phyloP scores from a whole-genome alignment of 1,139 yeast species.

The Saccharomyces hybrid region DNA sequence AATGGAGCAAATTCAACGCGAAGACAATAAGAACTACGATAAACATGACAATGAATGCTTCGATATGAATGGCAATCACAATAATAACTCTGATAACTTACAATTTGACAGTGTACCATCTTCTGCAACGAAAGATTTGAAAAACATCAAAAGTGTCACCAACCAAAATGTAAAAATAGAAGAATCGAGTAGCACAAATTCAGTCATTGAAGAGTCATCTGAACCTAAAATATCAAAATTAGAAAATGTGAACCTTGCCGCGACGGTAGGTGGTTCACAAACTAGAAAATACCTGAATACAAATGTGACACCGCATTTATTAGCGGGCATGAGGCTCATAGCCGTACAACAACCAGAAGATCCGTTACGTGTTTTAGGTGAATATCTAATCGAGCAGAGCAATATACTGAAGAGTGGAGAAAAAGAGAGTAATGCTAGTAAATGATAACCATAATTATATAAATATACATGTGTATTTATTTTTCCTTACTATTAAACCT shows the following conservation, averaged over 20 bases:
- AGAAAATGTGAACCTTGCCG: slow-evolving; percentile 31
- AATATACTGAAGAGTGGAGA: slow-evolving; percentile 23
- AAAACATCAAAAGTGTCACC: background rate
- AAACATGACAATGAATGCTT: background rate
- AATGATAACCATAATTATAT: background rate
- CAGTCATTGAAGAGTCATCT: background rate
- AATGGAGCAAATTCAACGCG: background rate
- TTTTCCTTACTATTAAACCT: background rate
- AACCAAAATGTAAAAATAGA: background rate
- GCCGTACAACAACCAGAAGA: slow-evolving; percentile 55
- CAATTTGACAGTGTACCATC: background rate
- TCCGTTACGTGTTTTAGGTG: slow-evolving; percentile 65
- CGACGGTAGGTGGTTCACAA: slow-evolving; percentile 74
- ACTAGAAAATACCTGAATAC: slow-evolving; percentile 70
- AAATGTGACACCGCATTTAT: slow-evolving; percentile 56
- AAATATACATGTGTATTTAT: background rate
- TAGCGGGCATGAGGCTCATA: slow-evolving; percentile 60
- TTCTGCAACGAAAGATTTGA: background rate
- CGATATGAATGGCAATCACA: background rate
- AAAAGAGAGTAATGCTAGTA: background rate
- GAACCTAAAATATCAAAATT: slow-evolving; percentile 7
- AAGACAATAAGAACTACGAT: background rate
- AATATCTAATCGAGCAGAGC: slow-evolving; percentile 50
- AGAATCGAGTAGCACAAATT: background rate
- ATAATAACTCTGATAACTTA: background rate